These are phyloP conservation scores for Dictyostelium firmibasis DNA, from an alignment of 78 protist genomes.

Conservation along the genomic window DNA sequence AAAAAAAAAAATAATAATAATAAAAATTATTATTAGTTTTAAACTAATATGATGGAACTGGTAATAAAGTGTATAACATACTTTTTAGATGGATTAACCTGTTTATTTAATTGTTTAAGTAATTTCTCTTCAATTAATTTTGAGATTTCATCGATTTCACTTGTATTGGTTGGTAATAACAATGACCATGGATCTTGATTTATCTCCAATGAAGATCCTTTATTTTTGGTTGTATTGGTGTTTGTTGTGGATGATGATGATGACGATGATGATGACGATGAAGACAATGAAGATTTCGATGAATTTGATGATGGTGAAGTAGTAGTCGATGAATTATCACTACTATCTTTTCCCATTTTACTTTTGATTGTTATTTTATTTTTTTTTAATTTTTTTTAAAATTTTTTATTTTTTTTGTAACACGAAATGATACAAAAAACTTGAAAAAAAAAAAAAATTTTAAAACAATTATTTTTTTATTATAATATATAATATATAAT, in stretches of 20 bases:
- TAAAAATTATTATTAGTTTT: background rate
- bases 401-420: background rate
- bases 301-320: background rate
- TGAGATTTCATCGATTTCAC: slow-evolving; percentile 60
- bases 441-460: no score
- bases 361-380: background rate
- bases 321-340: background rate
- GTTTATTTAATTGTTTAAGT: slow-evolving; percentile 64
- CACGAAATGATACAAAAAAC: background rate
- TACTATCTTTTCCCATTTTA: background rate
- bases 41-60: background rate
- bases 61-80: background rate
- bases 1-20: background rate
- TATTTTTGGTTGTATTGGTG: background rate
- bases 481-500: no score
- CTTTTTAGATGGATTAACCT: slow-evolving; percentile 68
- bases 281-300: background rate
- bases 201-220: background rate
- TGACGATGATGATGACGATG: background rate
- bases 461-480: background rate
- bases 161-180: slow-evolving; percentile 34
- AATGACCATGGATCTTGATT: slow-evolving; percentile 70
- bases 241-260: background rate
- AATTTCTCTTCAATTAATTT: slow-evolving; percentile 64
- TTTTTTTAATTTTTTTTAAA: background rate